phyloP scores from a whole-genome alignment of 140 eudicot genomes.

The Flaveria floridana region DNA sequence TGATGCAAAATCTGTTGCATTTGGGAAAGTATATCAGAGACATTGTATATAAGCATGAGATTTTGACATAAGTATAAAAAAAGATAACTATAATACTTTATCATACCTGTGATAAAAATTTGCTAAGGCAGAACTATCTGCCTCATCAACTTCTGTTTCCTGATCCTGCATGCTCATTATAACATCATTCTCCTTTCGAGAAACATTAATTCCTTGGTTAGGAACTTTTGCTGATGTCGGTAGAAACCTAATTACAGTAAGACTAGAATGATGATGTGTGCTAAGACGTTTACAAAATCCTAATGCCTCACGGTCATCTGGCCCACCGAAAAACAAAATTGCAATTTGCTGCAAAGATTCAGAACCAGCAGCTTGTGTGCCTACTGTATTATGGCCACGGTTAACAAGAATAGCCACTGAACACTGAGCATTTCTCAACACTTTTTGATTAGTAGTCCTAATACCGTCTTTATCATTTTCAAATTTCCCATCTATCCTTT shows the following conservation, averaged over 20 bases:
- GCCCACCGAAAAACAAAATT: conserved; percentile 88
- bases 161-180: conserved; percentile 60
- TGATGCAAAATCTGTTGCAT: no score
- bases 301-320: conserved; percentile 95
- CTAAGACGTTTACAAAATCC: conserved; percentile 83
- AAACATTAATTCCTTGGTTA: conserved; percentile 47
- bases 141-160: conserved; percentile 54
- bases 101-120: conserved; percentile 84
- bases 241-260: conserved; percentile 75
- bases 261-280: conserved; percentile 67
- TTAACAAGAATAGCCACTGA: conserved; percentile 79
- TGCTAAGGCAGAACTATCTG: conserved; percentile 55
- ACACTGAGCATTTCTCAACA: conserved; percentile 72
- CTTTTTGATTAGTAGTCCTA: conserved; percentile 75
- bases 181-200: conserved; percentile 54
- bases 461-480: conserved; percentile 87
- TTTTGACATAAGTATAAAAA: not conserved
- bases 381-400: conserved; percentile 60
- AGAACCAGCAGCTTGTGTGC: conserved; percentile 46
- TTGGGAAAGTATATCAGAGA: no score
- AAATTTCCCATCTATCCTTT: conserved; percentile 83
- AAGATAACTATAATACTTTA: not conserved
- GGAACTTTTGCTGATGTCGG: conserved; percentile 43
- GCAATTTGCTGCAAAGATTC: conserved; percentile 76
- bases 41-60: no score